Evolutionary conservation across 2,329 filamentous ascomycete species (phyloP).

Genomic region (Verticillium dahliae): DNA sequence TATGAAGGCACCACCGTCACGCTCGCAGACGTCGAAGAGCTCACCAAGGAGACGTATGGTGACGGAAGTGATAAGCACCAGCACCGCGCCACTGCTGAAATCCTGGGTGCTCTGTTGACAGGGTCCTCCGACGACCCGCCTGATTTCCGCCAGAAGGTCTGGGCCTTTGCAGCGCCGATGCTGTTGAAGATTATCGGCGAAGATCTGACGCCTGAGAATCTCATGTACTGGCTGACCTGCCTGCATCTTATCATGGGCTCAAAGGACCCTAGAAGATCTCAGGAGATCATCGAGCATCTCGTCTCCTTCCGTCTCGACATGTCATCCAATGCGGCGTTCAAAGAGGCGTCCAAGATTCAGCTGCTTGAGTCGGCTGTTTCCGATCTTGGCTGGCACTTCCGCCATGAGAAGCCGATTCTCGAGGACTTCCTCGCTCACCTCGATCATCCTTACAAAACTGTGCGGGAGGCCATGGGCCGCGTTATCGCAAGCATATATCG

Average conservation of each 20-base stretch:
- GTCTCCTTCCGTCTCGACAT: slow-evolving; percentile 86
- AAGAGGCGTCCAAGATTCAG: slow-evolving; percentile 94
- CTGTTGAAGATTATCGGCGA: slow-evolving; percentile 83
- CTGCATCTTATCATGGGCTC: slow-evolving; percentile 82
- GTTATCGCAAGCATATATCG: slow-evolving; percentile 85
- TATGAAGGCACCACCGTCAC: slow-evolving; percentile 70
- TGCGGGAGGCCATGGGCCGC: slow-evolving; percentile 88
- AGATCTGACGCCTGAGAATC: slow-evolving; percentile 88
- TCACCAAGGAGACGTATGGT: slow-evolving; percentile 71
- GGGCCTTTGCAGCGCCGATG: slow-evolving; percentile 87
- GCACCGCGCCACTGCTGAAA: slow-evolving; percentile 91
- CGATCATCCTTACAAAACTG: slow-evolving; percentile 96
- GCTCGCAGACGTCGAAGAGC: slow-evolving; percentile 81
- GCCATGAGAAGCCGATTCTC: slow-evolving; percentile 78
- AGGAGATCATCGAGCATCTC: slow-evolving; percentile 78
- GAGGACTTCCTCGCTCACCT: slow-evolving; percentile 86
- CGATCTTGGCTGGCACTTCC: slow-evolving; percentile 94
- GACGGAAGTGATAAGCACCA: slow-evolving; percentile 97
- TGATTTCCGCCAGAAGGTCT: slow-evolving; percentile 68
- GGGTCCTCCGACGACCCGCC: slow-evolving; percentile 73
- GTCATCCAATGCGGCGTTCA: slow-evolving; percentile 94
- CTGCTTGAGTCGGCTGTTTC: slow-evolving; percentile 82
- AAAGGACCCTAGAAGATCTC: slow-evolving; percentile 81
- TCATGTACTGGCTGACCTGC: slow-evolving; percentile 91
- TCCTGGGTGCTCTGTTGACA: slow-evolving; percentile 76